Base-by-base conservation (phyloP, 768 basidiomycete genomes). In the Rhodosporidiobolus sp. region DNA sequence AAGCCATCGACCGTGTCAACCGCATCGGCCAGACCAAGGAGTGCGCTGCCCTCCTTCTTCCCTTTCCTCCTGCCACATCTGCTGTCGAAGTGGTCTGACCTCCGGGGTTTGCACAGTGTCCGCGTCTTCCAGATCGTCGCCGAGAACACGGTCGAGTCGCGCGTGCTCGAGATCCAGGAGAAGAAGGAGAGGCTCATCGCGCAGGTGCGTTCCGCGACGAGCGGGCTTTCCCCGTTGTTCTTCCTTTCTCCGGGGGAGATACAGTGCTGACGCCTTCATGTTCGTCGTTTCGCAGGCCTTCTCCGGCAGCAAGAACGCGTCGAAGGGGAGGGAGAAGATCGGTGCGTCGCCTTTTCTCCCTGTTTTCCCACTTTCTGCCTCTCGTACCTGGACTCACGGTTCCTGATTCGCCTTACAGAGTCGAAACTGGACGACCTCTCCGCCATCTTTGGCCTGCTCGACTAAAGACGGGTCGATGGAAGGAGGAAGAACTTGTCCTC, bases 1-100 rank as follows among this genome's bases (percentile, higher is more conserved):
- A 79, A 53, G 78, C 77, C 28, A 74, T 79, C 56, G 78, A 79
- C 49, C 72, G 78, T 9, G 77, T 77, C 20, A 75, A 78, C 63
- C 73, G 78, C 17, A 76, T 79, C 65, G 78, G 78, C 1, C 78
- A 79, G 63, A 71, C 67, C 19, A 54, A 69, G 30, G 45, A 65
- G 70, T 70, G 53, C 53, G 75, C n/a, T n/a, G n/a, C n/a, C n/a
- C n/a, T n/a, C n/a, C n/a, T n/a, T 59, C n/a, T 7, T 7, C 30
- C 22, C 54, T 38, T 32, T 60, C 14, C 19, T 30, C 28, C 9
- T 30, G 55, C n/a, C 22, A 17, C 19, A 30, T 46, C 30, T 32
- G 38, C 7, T 35, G n/a, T 45, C 35, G 22, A 52, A 45, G 17
- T 5, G 0, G 8, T 10, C 49, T 50, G 17, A 57, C 52, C 32